Percentiles rank a stretch among this genome's conserved stretches.
Evolutionary conservation across 305 asterid genomes (phyloP).

Genomic region (Euphrasia arctica): DNA sequence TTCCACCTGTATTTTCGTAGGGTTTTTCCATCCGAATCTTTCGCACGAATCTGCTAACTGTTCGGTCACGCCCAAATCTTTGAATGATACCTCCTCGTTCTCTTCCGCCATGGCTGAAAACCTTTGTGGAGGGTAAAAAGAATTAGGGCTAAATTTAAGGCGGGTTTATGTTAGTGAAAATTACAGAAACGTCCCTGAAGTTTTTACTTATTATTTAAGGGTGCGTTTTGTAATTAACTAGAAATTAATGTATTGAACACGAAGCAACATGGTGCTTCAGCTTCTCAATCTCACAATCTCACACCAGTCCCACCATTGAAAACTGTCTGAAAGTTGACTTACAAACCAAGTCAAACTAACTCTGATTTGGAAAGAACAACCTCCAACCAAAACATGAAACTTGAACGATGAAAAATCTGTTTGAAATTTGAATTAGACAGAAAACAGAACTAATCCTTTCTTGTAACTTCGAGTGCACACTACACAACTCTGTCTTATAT

Average conservation of each 20-base stretch:
- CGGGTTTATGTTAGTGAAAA: conserved; percentile 8
- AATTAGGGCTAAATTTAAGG: conserved; percentile 6
- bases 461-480: conserved; percentile 40
- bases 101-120: conserved; percentile 4
- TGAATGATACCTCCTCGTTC: not conserved
- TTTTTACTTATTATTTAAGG: not conserved
- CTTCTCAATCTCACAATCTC: too few species aligned
- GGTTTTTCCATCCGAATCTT: not conserved
- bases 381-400: not conserved
- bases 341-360: conserved; percentile 8
- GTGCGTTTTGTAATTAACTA: not conserved
- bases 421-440: not conserved
- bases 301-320: not conserved
- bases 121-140: not conserved
- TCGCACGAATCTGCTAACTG: not conserved
- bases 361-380: conserved; percentile 15
- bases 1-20: conserved; percentile 7
- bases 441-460: not conserved
- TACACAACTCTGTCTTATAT: conserved; percentile 20
- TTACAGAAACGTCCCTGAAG: not conserved
- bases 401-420: not conserved
- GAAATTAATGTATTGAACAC: not conserved
- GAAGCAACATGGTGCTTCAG: not conserved
- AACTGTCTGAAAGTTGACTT: conserved; percentile 9
- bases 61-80: conserved; percentile 1